Conservation (phyloP, 495 filamentous ascomycete species). For the Aspergillus taichungensis region DNA sequence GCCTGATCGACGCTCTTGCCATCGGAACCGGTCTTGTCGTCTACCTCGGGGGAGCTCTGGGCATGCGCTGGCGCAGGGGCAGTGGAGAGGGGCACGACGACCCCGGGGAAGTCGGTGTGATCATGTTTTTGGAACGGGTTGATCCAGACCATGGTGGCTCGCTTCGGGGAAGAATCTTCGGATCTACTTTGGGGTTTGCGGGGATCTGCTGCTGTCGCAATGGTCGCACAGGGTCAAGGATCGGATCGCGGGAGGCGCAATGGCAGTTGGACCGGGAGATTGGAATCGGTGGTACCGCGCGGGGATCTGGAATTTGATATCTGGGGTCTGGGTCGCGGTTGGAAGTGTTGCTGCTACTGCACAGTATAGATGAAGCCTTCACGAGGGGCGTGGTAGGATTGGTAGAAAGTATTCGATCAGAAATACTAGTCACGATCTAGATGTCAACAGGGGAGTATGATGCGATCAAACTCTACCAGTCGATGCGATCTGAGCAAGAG, state of each 20-base stretch:
- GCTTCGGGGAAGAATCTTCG: neutral
- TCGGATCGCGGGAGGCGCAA: slow-evolving; percentile 9
- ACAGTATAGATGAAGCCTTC: no score
- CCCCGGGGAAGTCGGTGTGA: slow-evolving; percentile 37
- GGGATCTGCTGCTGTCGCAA: neutral
- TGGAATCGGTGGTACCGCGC: neutral
- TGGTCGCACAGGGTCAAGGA: slow-evolving; percentile 5
- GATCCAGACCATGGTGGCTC: slow-evolving; percentile 24
- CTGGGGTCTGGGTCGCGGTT: no score
- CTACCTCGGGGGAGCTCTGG: slow-evolving; percentile 9
- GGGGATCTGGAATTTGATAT: no score
- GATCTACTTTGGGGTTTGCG: neutral
- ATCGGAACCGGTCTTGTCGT: slow-evolving; percentile 20
- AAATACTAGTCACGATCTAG: no score
- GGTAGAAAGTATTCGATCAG: no score
- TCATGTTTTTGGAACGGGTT: slow-evolving; percentile 47
- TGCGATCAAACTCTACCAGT: no score
- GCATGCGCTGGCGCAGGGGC: slow-evolving; percentile 25
- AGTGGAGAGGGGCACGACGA: slow-evolving; percentile 44
- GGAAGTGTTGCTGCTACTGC: no score
- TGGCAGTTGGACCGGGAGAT: slow-evolving; percentile 1
- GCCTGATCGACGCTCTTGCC: slow-evolving; percentile 24
- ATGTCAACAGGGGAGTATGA: no score
- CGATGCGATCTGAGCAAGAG: no score
- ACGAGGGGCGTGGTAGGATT: no score